Evolutionary conservation across 1,139 yeast genomes (phyloP).

Genomic region (Suhomyces maxii): DNA sequence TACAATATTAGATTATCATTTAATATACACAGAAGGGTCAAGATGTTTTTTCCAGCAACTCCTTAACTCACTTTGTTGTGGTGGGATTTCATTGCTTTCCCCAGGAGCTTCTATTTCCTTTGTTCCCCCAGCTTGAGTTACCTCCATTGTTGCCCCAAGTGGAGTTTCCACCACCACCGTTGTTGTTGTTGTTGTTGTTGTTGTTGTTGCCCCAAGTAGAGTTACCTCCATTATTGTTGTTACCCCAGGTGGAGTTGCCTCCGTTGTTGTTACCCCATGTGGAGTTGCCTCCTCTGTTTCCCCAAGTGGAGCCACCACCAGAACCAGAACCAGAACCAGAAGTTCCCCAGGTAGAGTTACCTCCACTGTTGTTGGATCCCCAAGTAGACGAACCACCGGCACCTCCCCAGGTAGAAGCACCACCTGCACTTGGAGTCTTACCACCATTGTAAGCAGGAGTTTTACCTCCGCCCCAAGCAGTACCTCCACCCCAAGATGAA

Average conservation of each 20-base stretch:
- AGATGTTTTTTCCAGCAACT: constrained; percentile 7
- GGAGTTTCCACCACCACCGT: constrained; percentile 10
- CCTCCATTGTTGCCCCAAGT: constrained; percentile 33
- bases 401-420: constrained; percentile 34
- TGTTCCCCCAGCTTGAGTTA: constrained; percentile 25
- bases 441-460: constrained; percentile 29
- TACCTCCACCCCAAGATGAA: constrained; percentile 50
- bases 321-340: constrained; percentile 19
- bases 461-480: constrained; percentile 49
- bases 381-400: constrained; percentile 23
- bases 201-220: constrained; percentile 28
- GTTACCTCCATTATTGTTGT: constrained; percentile 27
- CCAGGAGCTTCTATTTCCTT: constrained; percentile 20
- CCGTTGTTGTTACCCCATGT: constrained; percentile 41
- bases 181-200: constrained; percentile 10
- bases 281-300: constrained; percentile 20
- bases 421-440: constrained; percentile 28
- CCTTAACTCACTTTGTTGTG: neutral
- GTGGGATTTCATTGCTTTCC: constrained; percentile 8
- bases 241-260: constrained; percentile 25
- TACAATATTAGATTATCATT: neutral
- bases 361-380: constrained; percentile 20
- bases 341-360: constrained; percentile 26
- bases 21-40: constrained; percentile 8
- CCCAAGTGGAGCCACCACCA: constrained; percentile 47